Evolutionary conservation across 2,329 filamentous ascomycete genomes (phyloP), one percentile per base, ranked within the genome.

Genomic region (Ophiostoma sp.): DNA sequence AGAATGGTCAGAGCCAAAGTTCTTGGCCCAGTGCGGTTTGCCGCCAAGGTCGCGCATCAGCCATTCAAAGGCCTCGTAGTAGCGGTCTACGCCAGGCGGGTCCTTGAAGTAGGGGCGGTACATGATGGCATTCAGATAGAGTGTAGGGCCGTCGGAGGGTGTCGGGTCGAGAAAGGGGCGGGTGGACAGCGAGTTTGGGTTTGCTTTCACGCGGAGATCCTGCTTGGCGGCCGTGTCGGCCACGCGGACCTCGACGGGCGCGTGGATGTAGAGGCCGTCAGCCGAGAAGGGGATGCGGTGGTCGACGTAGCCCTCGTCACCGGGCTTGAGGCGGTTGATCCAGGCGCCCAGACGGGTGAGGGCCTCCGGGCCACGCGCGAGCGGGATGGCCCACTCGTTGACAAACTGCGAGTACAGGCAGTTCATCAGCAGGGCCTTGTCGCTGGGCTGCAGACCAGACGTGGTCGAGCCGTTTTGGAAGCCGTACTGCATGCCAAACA

Each of bases 321-420:
- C 87, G 75, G 92, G 82, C 73, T 77, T 72, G 22, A 82, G 78
- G 17, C 88, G 89, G 80, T 91, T 92, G 71, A 99, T 86, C 96
- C 96, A 99, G 66, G 93, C 92, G 52, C 91, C 93, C 15, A 99
- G 87, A 11, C 96, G 90, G 42, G 85, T 87, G 59, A 99, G 89
- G 8, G 94, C 95, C 82, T 98, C 95, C 17, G 95, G 95, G 0
- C 96, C 96, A 77, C 92, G 92, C 76, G 90, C 85, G 0, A 99
- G 86, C 0, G 96, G 95, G 7, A 99, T 87, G 0, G 95, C 95
- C 96, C 96, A 99, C 81, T 99, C 96, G 81, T 99, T 98, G 76
- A 99, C 96, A 78, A 94, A 97, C 80, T 99, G 96, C n/a, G 93
- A 95, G 85, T 98, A 99, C 6, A 98, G 88, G 79, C 96, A 99